Base-by-base conservation (phyloP, 2,329 filamentous ascomycete species). In the Apiospora rasikravindrae region DNA sequence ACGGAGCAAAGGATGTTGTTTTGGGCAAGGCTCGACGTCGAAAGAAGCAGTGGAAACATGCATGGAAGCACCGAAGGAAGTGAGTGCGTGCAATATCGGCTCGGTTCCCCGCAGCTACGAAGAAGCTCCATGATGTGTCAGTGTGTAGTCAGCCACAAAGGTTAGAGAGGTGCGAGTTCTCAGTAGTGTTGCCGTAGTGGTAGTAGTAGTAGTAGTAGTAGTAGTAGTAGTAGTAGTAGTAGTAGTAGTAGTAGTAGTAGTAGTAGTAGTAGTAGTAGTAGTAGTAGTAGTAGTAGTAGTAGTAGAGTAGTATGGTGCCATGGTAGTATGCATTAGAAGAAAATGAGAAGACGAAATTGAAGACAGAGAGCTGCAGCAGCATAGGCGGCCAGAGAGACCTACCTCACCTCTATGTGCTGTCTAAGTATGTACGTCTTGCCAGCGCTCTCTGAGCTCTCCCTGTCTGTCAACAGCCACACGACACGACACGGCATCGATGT, bases 1-100 rank as follows among this genome's bases (percentile, higher is more conserved):
- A 64, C 44, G 67, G 67, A 69, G 69, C 66, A 29, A 33, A 72
- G 45, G 67, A 45, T 45, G 16, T 53, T 29, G 37, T 45, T 69
- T 33, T 72, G 42, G 67, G 67, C 51, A 57, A 70, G 42, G 67
- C 44, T 61, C 37, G 44, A 53, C 57, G 70, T 69, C 53, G n/a
- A 69, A 42, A 33, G 42, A 53, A 67, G 45, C 33, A 51, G 61
- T 61, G 70, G 74, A 74, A 75, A 70, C 70, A 74, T 76, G 75
- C 74, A 76, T 76, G 71, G 74, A 76, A 76, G 75, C 73, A 71
- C 72, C 70, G 22, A 61, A 40, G 37, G 51, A 70, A 40, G 57
- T n/a, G 19, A 49, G 45, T 64, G 67, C 10, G 67, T 49, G 42
- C 24, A 68, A 68, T 45, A 64, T 24, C 57, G 57, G 57, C 57